Percentiles rank a stretch among this genome's conserved stretches.
Evolutionary conservation across 768 basidiomycete genomes (phyloP).

Genomic region (Boletus rex-veris): DNA sequence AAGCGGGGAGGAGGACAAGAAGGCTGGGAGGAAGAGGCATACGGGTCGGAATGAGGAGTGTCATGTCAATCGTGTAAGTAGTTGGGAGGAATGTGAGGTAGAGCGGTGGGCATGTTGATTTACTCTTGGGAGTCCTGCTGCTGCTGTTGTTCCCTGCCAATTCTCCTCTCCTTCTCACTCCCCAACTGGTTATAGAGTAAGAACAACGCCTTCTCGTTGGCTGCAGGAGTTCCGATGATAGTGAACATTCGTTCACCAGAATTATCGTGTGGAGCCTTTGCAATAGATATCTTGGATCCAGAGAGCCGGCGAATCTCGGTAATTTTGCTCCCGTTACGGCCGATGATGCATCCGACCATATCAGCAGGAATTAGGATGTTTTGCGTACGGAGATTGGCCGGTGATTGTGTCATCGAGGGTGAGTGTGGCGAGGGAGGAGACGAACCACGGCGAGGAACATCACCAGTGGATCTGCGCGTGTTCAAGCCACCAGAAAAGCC

Average conservation of each 20-base stretch:
- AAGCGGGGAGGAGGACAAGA: conserved; percentile 27
- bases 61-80: conserved; percentile 16
- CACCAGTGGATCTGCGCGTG: conserved; percentile 66
- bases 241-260: conserved; percentile 99
- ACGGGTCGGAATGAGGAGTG: conserved; percentile 9
- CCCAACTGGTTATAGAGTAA: conserved; percentile 95
- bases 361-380: conserved; percentile 99
- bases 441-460: conserved; percentile 43
- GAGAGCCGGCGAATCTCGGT: conserved; percentile 98
- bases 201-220: conserved; percentile 97
- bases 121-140: conserved; percentile 67
- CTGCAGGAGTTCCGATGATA: conserved; percentile 92
- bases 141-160: conserved; percentile 71
- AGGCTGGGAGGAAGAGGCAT: conserved; percentile 27
- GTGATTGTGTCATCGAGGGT: conserved; percentile 50
- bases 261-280: conserved; percentile 98
- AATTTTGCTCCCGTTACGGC: conserved; percentile 95
- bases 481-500: conserved; percentile 47
- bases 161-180: conserved; percentile 92
- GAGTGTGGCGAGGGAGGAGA: conserved; percentile 35
- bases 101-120: not conserved
- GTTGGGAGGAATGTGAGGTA: not conserved
- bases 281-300: conserved; percentile 97
- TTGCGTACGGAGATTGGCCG: conserved; percentile 90
- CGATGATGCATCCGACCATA: conserved; percentile 98